Percentiles rank a stretch among this genome's conserved stretches.
These are phyloP conservation scores for Achaetomiella virescens DNA, from an alignment of 495 filamentous ascomycete species.

Conservation along the genomic window DNA sequence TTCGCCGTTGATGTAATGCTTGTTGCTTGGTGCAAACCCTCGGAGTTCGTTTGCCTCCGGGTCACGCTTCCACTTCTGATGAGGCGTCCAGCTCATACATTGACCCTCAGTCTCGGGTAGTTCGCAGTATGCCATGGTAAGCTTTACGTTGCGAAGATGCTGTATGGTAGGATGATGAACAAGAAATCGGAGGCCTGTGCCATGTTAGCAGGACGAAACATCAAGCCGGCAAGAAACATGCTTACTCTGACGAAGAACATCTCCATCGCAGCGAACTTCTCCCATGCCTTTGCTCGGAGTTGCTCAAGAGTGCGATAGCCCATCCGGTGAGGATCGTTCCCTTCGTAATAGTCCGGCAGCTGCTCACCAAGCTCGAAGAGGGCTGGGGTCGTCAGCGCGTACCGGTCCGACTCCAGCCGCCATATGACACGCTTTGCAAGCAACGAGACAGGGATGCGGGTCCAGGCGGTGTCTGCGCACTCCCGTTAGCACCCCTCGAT, in stretches of 20 bases:
- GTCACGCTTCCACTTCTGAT: conserved; percentile 49
- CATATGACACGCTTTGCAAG: conserved; percentile 45
- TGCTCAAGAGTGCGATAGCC: conserved; percentile 32
- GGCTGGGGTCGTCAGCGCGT: conserved; percentile 39
- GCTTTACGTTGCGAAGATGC: conserved; percentile 58
- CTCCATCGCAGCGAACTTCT: conserved; percentile 48
- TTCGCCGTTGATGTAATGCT: conserved; percentile 43
- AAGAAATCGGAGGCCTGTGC: conserved; percentile 65
- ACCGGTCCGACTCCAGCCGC: conserved; percentile 44
- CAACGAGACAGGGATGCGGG: conserved; percentile 42
- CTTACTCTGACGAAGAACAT: conserved; percentile 74
- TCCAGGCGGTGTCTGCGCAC: conserved; percentile 60
- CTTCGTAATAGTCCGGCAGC: conserved; percentile 37
- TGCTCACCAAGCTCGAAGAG: conserved; percentile 42
- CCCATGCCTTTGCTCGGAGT: conserved; percentile 39
- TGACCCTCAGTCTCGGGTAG: conserved; percentile 40
- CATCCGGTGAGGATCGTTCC: conserved; percentile 34
- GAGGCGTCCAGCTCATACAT: conserved; percentile 27
- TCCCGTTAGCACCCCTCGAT: not conserved
- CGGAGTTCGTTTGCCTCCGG: conserved; percentile 37
- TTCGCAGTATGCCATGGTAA: conserved; percentile 48
- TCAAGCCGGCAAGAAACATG: not conserved
- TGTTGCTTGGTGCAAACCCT: conserved; percentile 40
- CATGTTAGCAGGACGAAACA: conserved; percentile 13
- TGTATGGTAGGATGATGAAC: conserved; percentile 63